A percentile compares a stretch with the other conserved stretches of the same genome.
Evolutionary conservation across 2,329 filamentous ascomycete species (phyloP).

Genomic region (Sarocladium kiliense): DNA sequence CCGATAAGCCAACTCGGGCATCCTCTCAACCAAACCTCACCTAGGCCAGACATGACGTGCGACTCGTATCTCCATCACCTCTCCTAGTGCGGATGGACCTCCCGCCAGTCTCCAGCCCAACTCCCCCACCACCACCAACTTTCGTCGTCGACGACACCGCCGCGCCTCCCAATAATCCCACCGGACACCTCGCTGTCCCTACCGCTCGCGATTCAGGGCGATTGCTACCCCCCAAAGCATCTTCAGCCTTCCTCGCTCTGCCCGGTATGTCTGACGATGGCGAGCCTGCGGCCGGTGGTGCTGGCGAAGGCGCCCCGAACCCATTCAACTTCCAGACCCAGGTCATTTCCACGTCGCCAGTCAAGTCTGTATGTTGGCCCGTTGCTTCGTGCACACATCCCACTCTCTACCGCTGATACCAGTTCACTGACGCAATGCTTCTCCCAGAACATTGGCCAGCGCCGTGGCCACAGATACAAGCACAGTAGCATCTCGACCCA

Average conservation of each 20-base stretch:
- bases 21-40: not conserved
- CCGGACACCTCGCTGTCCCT: not conserved
- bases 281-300: slow-evolving; percentile 14
- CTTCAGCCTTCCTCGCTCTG: not conserved
- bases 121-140: slow-evolving; percentile 5
- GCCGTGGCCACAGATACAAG: slow-evolving; percentile 95
- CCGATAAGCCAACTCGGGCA: too few species aligned
- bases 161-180: not conserved
- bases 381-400: too few species aligned
- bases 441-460: slow-evolving; percentile 74
- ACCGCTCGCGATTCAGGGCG: not conserved
- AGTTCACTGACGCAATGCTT: slow-evolving; percentile 10
- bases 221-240: not conserved
- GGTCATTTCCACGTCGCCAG: slow-evolving; percentile 66
- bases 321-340: slow-evolving; percentile 96
- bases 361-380: slow-evolving; percentile 62
- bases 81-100: slow-evolving; percentile 10
- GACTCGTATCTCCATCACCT: not conserved
- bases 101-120: slow-evolving; percentile 1
- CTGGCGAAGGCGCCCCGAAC: slow-evolving; percentile 36
- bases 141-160: slow-evolving; percentile 6
- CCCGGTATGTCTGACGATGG: slow-evolving; percentile 23
- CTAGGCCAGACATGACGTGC: not conserved
- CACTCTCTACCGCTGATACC: not conserved
- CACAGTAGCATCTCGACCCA: slow-evolving; percentile 84